Conservation (phyloP, 805 yeast genomes). For the Brettanomyces sp. region DNA sequence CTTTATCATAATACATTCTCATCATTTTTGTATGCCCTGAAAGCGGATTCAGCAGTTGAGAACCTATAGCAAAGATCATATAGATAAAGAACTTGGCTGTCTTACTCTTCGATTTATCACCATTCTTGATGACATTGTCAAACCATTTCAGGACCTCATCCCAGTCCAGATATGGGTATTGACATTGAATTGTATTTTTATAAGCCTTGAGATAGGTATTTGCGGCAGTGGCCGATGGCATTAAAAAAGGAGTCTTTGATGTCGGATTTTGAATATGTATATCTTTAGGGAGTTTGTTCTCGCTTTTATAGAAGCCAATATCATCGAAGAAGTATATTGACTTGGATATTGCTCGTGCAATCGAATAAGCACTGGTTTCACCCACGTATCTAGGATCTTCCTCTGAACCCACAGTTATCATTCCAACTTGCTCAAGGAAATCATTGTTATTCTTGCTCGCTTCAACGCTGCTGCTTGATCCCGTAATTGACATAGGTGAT, state of each 20-base stretch:
- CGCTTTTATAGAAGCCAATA: neutral
- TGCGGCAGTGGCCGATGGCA: constrained; percentile 5
- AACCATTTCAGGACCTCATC: constrained; percentile 12
- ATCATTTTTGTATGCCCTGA: constrained; percentile 11
- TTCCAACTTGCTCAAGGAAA: constrained; percentile 22
- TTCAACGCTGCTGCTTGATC: constrained; percentile 1
- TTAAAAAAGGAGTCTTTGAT: neutral
- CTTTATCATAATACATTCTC: constrained; percentile 22
- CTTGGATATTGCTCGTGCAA: constrained; percentile 21
- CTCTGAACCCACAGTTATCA: constrained; percentile 22
- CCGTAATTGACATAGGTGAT: neutral
- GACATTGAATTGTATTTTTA: constrained; percentile 23
- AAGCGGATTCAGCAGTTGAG: constrained; percentile 13
- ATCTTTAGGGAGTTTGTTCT: neutral
- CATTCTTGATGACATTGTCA: constrained; percentile 12
- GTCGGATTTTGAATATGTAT: neutral
- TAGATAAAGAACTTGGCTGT: constrained; percentile 18
- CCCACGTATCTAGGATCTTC: constrained; percentile 23
- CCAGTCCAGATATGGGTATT: constrained; percentile 29
- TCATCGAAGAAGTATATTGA: constrained; percentile 12
- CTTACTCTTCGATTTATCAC: neutral
- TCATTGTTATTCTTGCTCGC: neutral
- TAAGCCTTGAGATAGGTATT: constrained; percentile 14
- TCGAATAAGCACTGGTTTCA: constrained; percentile 24
- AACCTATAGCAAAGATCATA: constrained; percentile 25